Evolutionary conservation across 2,329 filamentous ascomycete genomes (phyloP).

Genomic region (Pyrenophora graminea): DNA sequence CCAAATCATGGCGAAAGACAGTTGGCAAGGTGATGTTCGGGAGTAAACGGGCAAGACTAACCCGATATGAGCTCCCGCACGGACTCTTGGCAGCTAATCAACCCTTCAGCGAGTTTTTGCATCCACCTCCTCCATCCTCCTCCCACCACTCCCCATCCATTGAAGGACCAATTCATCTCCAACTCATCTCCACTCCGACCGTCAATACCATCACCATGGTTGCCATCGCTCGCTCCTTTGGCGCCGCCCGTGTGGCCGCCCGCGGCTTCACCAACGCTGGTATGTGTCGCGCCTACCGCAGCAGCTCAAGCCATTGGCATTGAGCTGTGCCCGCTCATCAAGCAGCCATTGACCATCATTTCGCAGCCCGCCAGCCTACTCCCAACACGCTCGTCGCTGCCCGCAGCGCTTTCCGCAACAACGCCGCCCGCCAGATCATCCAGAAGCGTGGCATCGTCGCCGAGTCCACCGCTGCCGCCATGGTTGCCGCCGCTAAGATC

Average conservation of each 20-base stretch:
- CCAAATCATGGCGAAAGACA: background rate
- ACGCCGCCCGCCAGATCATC: conserved; percentile 47
- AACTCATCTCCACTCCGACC: conserved; percentile 46
- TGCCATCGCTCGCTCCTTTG: conserved; percentile 48
- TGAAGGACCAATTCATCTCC: conserved; percentile 45
- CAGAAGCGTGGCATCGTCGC: conserved; percentile 49
- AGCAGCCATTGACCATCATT: conserved; percentile 41
- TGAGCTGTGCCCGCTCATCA: conserved; percentile 27
- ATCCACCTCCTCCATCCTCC: conserved; percentile 33
- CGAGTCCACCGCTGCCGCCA: conserved; percentile 49
- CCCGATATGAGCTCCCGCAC: conserved; percentile 21
- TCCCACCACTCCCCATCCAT: conserved; percentile 37
- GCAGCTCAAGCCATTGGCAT: conserved; percentile 39
- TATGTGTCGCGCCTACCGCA: conserved; percentile 44
- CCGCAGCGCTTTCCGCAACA: conserved; percentile 49
- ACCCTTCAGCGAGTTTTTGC: conserved; percentile 26
- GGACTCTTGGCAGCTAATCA: conserved; percentile 26
- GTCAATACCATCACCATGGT: conserved; percentile 46
- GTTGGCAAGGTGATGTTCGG: conserved; percentile 13
- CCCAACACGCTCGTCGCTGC: conserved; percentile 47
- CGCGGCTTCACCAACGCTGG: conserved; percentile 47
- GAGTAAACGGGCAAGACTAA: conserved; percentile 19
- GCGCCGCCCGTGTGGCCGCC: conserved; percentile 48
- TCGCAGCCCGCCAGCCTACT: conserved; percentile 40
- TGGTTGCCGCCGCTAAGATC: conserved; percentile 50